Base-by-base conservation (phyloP, 495 filamentous ascomycete species). In the Hyaloscypha variabilis region DNA sequence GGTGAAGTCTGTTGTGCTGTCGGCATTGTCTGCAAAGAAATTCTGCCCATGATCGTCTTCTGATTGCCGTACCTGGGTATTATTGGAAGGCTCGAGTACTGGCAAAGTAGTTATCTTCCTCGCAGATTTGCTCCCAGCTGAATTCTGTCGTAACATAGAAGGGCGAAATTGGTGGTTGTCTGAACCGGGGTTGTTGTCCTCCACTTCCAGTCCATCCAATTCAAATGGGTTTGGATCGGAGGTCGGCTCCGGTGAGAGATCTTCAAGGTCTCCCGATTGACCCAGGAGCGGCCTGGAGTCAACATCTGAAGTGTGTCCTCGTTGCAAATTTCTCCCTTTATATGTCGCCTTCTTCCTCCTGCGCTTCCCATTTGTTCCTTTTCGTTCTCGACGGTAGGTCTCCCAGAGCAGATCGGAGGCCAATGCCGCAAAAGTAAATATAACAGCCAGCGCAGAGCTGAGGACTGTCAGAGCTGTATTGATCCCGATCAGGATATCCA, bases 401-500 rank as follows among this genome's bases (percentile, higher is more conserved):
- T 69, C 62, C 67, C 71, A 71, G 0, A 73, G 56, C 21, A 73
- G 42, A 50, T 73, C 69, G 6, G 64, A 63, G 10, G 60, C 69
- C 62, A 73, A 59, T 14, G 71, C 69, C 8, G 60, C 58, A 57
- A 73, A 73, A 30, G 71, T 73, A 23, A 73, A 73, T 8, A 67
- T 30, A 14, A 71, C 69, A 30, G 69, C 71, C 24, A 73, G 62
- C 6, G 69, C 24, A 23, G 69, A 59, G 49, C 69, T 73, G 31
- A 71, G 56, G 24, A 73, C n/a, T 25, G 69, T 73, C 36, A 66
- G 55, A 29, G 46, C 28, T 13, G 66, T 58, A 30, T 73, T 57
- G 28, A 73, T 71, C 11, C 69, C 71, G 30, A 71, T 71, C 39
- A 31, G 26, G 14, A 73, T 59, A 67, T 73, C 71, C n/a, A 73